These are phyloP conservation scores for Sophora flavescens DNA, from an alignment of 306 rosid genomes.

Conservation along the genomic window DNA sequence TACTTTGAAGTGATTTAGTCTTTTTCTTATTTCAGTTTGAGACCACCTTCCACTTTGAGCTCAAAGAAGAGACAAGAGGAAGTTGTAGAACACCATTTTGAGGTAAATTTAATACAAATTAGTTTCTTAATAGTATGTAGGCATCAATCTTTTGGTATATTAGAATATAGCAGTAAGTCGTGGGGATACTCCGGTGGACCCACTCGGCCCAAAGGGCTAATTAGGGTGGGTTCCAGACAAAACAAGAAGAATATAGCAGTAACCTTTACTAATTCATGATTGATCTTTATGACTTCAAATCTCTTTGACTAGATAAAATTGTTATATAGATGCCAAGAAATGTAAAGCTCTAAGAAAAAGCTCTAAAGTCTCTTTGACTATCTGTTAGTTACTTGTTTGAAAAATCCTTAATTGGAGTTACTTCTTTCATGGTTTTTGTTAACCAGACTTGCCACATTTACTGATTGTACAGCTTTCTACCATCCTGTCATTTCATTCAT, in stretches of 20 bases:
- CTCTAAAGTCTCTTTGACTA: neutral
- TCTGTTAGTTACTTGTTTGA: constrained; percentile 9
- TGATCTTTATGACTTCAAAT: neutral
- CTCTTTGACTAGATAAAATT: neutral
- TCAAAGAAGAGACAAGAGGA: constrained; percentile 73
- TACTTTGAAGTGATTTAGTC: constrained; percentile 29
- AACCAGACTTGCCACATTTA: neutral
- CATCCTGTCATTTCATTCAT: constrained; percentile 2
- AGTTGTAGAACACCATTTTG: constrained; percentile 51
- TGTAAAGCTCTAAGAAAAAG: neutral
- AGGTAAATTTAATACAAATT: constrained; percentile 58
- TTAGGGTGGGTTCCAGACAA: too few species aligned
- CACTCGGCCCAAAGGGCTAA: too few species aligned
- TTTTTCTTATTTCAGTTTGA: constrained; percentile 66
- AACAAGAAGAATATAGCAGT: neutral
- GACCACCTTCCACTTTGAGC: constrained; percentile 49
- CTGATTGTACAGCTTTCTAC: neutral
- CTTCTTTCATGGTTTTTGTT: constrained; percentile 13
- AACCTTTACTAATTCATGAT: neutral
- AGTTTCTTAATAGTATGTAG: constrained; percentile 31
- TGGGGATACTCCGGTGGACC: too few species aligned
- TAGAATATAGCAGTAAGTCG: neutral
- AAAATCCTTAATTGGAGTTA: constrained; percentile 11
- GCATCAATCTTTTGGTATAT: constrained; percentile 26
- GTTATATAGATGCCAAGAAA: neutral